Evolutionary conservation across 2,329 filamentous ascomycete genomes (phyloP).

Genomic region (Venturia nashicola): DNA sequence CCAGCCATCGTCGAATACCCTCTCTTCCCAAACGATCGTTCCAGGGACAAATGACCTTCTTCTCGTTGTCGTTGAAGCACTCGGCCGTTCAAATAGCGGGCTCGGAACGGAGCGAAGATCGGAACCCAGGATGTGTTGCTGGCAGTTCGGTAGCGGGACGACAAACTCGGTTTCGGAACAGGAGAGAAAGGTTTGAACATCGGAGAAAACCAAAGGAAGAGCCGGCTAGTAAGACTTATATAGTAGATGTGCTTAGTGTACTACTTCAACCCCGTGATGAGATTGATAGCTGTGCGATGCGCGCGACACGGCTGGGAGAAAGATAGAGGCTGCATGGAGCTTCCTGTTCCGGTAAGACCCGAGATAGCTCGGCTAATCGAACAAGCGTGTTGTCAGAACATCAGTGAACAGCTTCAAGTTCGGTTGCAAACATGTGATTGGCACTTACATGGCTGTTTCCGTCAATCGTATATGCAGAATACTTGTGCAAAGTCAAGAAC

Average conservation of each 20-base stretch:
- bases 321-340: no score
- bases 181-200: neutral
- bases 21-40: neutral
- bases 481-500: neutral
- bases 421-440: no score
- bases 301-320: no score
- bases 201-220: neutral
- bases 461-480: neutral
- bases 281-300: no score
- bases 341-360: neutral
- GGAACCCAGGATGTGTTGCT: neutral
- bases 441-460: neutral
- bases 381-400: neutral
- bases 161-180: no score
- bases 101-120: neutral
- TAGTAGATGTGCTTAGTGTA: neutral
- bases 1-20: conserved; percentile 27
- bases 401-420: neutral
- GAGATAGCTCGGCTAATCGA: neutral
- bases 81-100: neutral
- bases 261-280: no score
- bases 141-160: neutral
- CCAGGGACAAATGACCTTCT: neutral
- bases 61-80: neutral
- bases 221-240: no score